Evolutionary conservation across 192 early-diverging fungal species (phyloP).

Genomic region (Coemansia sp.): DNA sequence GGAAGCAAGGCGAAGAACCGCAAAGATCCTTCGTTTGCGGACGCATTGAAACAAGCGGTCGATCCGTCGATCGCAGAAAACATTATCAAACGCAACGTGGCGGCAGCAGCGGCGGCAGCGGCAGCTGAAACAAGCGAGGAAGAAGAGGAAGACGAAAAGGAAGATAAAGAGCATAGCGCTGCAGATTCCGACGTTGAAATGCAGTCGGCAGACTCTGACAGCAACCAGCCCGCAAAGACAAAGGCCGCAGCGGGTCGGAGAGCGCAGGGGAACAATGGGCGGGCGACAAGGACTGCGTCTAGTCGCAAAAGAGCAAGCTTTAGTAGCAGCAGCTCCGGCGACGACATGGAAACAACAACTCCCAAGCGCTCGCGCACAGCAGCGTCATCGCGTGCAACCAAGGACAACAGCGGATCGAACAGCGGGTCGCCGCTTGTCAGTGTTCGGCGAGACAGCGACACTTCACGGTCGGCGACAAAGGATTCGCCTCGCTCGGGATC

Average conservation of each 20-base stretch:
- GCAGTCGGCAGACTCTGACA: slow-evolving; percentile 29
- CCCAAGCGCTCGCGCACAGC: slow-evolving; percentile 50
- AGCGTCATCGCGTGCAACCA: background rate
- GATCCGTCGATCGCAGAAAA: slow-evolving; percentile 43
- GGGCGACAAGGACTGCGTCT: slow-evolving; percentile 11
- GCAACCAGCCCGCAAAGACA: slow-evolving; percentile 4
- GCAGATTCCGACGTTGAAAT: slow-evolving; percentile 42
- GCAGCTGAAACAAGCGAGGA: slow-evolving; percentile 55
- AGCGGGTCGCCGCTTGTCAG: slow-evolving; percentile 15
- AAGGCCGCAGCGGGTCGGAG: slow-evolving; percentile 6
- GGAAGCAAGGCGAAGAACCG: slow-evolving; percentile 52
- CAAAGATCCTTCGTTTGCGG: slow-evolving; percentile 50
- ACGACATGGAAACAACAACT: slow-evolving; percentile 24
- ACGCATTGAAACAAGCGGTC: slow-evolving; percentile 54
- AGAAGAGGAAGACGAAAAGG: slow-evolving; percentile 51
- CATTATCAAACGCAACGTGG: slow-evolving; percentile 45
- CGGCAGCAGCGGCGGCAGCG: slow-evolving; percentile 11
- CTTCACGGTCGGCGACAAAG: slow-evolving; percentile 24
- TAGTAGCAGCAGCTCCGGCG: slow-evolving; percentile 35
- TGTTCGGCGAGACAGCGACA: slow-evolving; percentile 27
- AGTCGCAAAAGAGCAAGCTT: slow-evolving; percentile 41
- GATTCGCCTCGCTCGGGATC: slow-evolving; percentile 42
- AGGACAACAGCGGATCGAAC: slow-evolving; percentile 9
- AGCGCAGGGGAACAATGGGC: slow-evolving; percentile 20
- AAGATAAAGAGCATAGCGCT: slow-evolving; percentile 48